Base-by-base conservation (phyloP, 805 yeast genomes). In the Ogataea chonburiensis region DNA sequence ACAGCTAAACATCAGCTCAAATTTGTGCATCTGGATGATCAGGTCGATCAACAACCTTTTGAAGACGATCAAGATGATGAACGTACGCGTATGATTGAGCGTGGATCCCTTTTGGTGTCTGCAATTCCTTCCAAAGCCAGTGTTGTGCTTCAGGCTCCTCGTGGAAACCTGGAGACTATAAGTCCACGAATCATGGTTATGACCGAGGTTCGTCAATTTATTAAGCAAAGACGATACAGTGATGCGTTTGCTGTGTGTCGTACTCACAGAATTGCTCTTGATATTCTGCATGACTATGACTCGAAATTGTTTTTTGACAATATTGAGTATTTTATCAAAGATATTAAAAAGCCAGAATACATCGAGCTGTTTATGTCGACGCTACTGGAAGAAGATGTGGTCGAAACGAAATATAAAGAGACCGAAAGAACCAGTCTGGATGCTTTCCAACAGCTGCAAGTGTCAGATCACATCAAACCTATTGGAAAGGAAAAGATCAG, bases 121-220 rank as follows among this genome's bases (percentile, higher is more conserved):
- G 77, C 77, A 2, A 81, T 88, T 52, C 96, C 97, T 1, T 77
- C 91, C 0, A 82, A 77, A 37, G 79, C 88, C 38, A 73, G 89
- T 1, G 88, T 94, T 13, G 79, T 86, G 4, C 67, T 93, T 35
- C 96, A 93, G 60, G 96, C 96, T 4, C 95, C 95, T 41, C 75
- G 99, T 58, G 99, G 99, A 43, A 93, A 93, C 53, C 66, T 93
- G 48, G 99, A 93, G 60, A 88, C 98, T 0, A 84, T 93, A 13
- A 81, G 78, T 53, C 98, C 99, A 10, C 73, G 98, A 58, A 84
- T 93, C 29, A 79, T 93, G 83, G 95, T 91, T 3, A 65, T 93
- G 24, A 73, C 85, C 9, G 93, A 82, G 15, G 94, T 93, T 17
- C 74, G 98, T 47, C 68, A 72, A 21, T 71, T 72, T 47, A 86